These are phyloP conservation scores for Galerina marginata DNA, from an alignment of 768 basidiomycete species.

Conservation along the genomic window DNA sequence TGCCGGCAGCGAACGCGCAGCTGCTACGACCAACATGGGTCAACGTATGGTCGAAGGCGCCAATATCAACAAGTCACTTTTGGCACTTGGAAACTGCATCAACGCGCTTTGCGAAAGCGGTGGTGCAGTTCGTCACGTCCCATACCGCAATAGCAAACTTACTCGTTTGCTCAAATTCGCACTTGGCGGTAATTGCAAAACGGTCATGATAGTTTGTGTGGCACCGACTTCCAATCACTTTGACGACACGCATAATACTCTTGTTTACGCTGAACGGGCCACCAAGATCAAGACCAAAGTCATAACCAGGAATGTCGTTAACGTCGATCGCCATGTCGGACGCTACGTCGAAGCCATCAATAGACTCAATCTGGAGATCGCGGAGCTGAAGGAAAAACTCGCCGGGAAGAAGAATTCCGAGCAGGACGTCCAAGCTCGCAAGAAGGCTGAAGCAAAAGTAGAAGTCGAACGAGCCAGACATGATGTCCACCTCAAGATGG, in stretches of 20 bases:
- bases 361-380: conserved; percentile 81
- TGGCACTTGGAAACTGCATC: conserved; percentile 97
- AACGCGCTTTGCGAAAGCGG: conserved; percentile 97
- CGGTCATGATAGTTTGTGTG: conserved; percentile 98
- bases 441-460: conserved; percentile 68
- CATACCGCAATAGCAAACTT: conserved; percentile 98
- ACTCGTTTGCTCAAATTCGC: conserved; percentile 98
- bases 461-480: conserved; percentile 78
- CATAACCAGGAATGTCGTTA: conserved; percentile 92
- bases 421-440: conserved; percentile 66
- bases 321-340: conserved; percentile 93
- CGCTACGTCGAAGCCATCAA: conserved; percentile 96
- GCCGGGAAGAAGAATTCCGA: conserved; percentile 71
- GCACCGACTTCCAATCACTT: conserved; percentile 95
- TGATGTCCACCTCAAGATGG: conserved; percentile 74
- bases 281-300: conserved; percentile 99
- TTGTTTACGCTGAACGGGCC: conserved; percentile 96
- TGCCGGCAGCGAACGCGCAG: conserved; percentile 95
- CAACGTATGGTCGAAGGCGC: conserved; percentile 98
- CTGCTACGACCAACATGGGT: conserved; percentile 96
- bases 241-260: conserved; percentile 98
- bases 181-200: conserved; percentile 98
- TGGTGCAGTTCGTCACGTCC: conserved; percentile 86
- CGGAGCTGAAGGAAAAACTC: conserved; percentile 85
- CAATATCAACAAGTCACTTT: conserved; percentile 98